Evolutionary conservation across 2,329 filamentous ascomycete species (phyloP).

Genomic region (Gaeumannomyces sp.): DNA sequence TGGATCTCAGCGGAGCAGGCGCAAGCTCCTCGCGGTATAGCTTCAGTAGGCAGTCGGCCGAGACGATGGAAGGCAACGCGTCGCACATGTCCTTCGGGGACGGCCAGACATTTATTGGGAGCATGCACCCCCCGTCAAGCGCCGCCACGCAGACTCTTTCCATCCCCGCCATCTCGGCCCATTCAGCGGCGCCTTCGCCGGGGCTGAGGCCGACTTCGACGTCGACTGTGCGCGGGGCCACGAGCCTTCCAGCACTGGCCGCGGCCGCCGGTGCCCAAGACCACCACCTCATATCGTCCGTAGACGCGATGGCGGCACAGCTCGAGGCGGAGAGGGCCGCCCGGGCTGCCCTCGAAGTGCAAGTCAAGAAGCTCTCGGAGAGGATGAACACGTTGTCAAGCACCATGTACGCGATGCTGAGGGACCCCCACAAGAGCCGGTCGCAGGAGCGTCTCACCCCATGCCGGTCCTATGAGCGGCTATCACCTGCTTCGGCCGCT

Average conservation of each 20-base stretch:
- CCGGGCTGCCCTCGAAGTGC: conserved; percentile 47
- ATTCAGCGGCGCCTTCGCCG: conserved; percentile 14
- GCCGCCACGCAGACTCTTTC: conserved; percentile 23
- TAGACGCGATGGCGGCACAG: conserved; percentile 42
- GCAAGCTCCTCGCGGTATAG: conserved; percentile 23
- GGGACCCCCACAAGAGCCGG: conserved; percentile 28
- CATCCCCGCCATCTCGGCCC: conserved; percentile 13
- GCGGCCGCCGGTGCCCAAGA: conserved; percentile 23
- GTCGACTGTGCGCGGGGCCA: conserved; percentile 41
- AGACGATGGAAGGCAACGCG: conserved; percentile 18
- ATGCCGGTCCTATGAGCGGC: conserved; percentile 6
- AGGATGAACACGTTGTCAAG: conserved; percentile 41
- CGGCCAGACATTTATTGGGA: conserved; percentile 38
- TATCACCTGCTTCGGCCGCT: background rate
- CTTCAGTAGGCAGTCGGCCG: conserved; percentile 34
- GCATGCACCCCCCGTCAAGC: conserved; percentile 31
- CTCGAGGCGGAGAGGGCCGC: conserved; percentile 52
- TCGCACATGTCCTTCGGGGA: conserved; percentile 41
- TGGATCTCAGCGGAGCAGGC: conserved; percentile 16
- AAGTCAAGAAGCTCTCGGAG: conserved; percentile 47
- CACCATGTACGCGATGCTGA: conserved; percentile 31
- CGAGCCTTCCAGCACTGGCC: conserved; percentile 37
- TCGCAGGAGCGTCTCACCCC: conserved; percentile 22
- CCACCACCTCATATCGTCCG: conserved; percentile 13
- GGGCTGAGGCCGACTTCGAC: conserved; percentile 35